Conservation (phyloP, 768 basidiomycete genomes). For the Dentipellis sp. region DNA sequence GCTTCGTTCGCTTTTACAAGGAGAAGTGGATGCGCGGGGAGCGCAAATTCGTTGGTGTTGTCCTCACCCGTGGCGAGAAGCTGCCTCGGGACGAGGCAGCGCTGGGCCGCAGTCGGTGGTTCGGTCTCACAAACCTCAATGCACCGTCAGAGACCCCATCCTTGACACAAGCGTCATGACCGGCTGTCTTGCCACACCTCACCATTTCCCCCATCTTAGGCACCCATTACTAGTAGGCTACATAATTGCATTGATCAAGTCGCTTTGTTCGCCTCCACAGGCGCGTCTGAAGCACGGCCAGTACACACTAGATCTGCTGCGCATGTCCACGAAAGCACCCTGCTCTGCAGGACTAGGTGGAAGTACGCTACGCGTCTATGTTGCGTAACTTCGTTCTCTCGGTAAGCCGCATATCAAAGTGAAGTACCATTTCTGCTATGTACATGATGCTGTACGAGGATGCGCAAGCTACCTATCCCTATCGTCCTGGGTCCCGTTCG, state of each 20-base stretch:
- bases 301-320: neutral
- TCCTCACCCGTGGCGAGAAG: conserved; percentile 70
- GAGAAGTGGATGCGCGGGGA: conserved; percentile 64
- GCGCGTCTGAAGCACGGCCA: neutral
- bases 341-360: too few species aligned
- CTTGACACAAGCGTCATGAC: neutral
- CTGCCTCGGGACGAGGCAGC: conserved; percentile 74
- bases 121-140: conserved; percentile 65
- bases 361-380: too few species aligned
- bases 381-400: too few species aligned
- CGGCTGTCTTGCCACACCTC: neutral
- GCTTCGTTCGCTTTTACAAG: conserved; percentile 92
- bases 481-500: too few species aligned
- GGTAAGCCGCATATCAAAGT: too few species aligned
- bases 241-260: too few species aligned
- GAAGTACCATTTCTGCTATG: too few species aligned
- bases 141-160: conserved; percentile 7
- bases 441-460: too few species aligned
- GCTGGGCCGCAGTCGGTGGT: conserved; percentile 78
- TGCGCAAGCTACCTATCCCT: too few species aligned
- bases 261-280: too few species aligned
- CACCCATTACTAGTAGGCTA: neutral
- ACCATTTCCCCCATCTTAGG: neutral
- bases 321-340: too few species aligned
- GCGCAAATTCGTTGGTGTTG: conserved; percentile 78